Conservation (phyloP, 2,329 filamentous ascomycete genomes). For the Cladosporium austrohemisphaericum region DNA sequence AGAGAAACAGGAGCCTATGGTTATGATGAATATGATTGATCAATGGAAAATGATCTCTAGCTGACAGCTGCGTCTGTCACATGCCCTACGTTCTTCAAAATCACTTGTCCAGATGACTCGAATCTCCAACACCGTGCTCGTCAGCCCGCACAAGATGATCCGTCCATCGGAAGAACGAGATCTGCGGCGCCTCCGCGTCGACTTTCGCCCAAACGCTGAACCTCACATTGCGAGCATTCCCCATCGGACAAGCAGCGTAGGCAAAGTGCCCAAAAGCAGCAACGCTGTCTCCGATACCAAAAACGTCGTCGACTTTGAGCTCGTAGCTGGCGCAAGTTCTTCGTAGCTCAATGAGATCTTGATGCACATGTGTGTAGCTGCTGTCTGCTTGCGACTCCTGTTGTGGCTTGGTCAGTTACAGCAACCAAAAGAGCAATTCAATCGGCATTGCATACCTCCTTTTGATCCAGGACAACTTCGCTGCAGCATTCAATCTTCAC, state of each 20-base stretch:
- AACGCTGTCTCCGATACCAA: not conserved
- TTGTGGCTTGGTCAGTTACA: no score
- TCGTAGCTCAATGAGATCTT: not conserved
- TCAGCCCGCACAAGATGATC: no score
- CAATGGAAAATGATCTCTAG: not conserved
- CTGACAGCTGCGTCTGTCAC: no score
- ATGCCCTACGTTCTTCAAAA: no score
- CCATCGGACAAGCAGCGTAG: not conserved
- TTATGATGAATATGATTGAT: conserved; percentile 31
- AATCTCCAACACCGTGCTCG: no score
- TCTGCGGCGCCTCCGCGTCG: not conserved
- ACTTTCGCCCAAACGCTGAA: not conserved
- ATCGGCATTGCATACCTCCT: no score
- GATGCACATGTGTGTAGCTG: not conserved
- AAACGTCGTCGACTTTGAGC: not conserved
- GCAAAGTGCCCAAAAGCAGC: not conserved
- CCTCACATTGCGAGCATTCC: not conserved
- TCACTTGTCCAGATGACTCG: not conserved
- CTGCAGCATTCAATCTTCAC: not conserved
- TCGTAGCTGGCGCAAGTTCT: not conserved
- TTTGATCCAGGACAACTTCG: not conserved
- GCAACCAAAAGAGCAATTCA: no score
- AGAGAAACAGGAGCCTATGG: conserved; percentile 42
- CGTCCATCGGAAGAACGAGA: not conserved
- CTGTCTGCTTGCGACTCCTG: not conserved